A percentile compares a stretch with the other conserved stretches of the same genome.
These are phyloP conservation scores for Breynia disticha DNA, from an alignment of 441 rosid species.

Conservation along the genomic window DNA sequence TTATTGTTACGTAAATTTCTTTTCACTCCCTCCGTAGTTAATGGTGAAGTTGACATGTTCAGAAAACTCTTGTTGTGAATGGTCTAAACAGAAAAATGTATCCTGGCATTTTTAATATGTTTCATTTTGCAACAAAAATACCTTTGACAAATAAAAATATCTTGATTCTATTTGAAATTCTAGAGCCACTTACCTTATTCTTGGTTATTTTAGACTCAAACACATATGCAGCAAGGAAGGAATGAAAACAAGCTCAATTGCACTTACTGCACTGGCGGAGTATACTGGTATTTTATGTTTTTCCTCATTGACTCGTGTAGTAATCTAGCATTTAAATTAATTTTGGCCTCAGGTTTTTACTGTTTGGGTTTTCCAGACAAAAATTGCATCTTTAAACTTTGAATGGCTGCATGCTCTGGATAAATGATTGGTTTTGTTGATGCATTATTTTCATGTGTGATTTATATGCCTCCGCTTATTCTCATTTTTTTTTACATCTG, in stretches of 20 bases:
- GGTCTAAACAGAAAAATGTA: no score
- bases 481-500: conserved; percentile 6
- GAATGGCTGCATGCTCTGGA: no score
- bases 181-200: background rate
- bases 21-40: no score
- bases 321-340: background rate
- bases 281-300: conserved; percentile 61
- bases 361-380: no score
- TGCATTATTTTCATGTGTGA: background rate
- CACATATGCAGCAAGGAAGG: conserved; percentile 83
- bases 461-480: conserved; percentile 3
- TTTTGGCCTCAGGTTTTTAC: background rate
- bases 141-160: background rate
- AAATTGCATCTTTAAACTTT: no score
- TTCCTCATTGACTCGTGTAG: background rate
- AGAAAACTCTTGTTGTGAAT: no score
- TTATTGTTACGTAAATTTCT: no score
- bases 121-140: background rate
- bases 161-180: conserved; percentile 1
- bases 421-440: background rate
- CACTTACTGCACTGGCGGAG: conserved; percentile 77
- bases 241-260: conserved; percentile 75
- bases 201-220: conserved; percentile 54
- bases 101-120: no score
- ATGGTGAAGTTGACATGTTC: no score